phyloP scores from a whole-genome alignment of 345 rosid genomes.

The Raphanus sativus region DNA sequence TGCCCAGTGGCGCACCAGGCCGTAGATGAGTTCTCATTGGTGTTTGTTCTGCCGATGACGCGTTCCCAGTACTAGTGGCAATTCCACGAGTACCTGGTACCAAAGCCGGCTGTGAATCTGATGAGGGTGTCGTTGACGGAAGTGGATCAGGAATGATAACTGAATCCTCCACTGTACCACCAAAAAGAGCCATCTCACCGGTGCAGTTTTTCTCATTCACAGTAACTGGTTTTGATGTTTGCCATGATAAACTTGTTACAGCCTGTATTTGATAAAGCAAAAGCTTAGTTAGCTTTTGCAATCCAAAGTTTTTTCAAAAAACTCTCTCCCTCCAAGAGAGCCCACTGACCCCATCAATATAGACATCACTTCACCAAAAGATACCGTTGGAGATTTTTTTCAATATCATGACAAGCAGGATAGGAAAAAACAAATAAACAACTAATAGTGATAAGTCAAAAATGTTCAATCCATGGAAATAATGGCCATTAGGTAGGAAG shows the following conservation, averaged over 20 bases:
- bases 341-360: conserved; percentile 2
- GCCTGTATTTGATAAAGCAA: conserved; percentile 53
- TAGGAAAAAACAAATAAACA: not conserved
- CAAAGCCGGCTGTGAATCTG: conserved; percentile 51
- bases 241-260: conserved; percentile 95
- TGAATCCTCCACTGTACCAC: conserved; percentile 83
- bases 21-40: conserved; percentile 63
- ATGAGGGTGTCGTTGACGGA: conserved; percentile 65
- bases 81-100: conserved; percentile 56
- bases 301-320: not conserved
- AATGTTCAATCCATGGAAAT: not conserved
- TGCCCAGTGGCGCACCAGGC: conserved; percentile 67
- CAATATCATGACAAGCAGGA: conserved; percentile 12
- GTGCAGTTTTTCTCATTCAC: conserved; percentile 79
- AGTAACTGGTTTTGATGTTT: conserved; percentile 83
- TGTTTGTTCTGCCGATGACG: conserved; percentile 63
- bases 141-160: conserved; percentile 97
- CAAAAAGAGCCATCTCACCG: conserved; percentile 89
- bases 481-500: not conserved
- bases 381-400: conserved; percentile 7
- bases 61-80: conserved; percentile 38
- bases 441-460: not conserved
- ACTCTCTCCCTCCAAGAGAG: not conserved
- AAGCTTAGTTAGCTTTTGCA: conserved; percentile 1
- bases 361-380: conserved; percentile 12